Conservation (phyloP, 495 filamentous ascomycete genomes). For the Penicillium maclennaniae region DNA sequence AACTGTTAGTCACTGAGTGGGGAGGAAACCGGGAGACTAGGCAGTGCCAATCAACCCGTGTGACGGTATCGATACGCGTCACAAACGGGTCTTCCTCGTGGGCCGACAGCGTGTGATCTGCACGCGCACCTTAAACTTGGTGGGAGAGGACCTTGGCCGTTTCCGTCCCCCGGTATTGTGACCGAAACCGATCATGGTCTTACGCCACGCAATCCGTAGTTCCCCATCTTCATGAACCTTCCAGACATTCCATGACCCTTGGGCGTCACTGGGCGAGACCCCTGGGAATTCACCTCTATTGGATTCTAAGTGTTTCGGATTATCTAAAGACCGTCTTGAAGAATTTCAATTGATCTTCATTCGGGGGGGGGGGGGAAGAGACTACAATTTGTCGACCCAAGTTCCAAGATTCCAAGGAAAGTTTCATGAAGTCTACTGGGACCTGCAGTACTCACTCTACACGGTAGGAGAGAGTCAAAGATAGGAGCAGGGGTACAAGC, state of each 20-base stretch:
- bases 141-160: conserved; percentile 11
- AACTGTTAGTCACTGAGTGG: neutral
- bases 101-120: conserved; percentile 8
- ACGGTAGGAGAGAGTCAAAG: neutral
- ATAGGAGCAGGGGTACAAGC: neutral
- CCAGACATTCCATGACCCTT: conserved; percentile 22
- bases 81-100: conserved; percentile 14
- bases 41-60: neutral
- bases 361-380: neutral
- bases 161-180: conserved; percentile 9
- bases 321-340: neutral
- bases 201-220: conserved; percentile 10
- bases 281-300: neutral
- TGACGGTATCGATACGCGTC: conserved; percentile 10
- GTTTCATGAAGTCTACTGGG: neutral
- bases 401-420: neutral
- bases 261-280: neutral
- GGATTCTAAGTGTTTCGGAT: neutral
- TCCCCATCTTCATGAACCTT: conserved; percentile 28
- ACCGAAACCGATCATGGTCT: neutral
- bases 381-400: too few species aligned
- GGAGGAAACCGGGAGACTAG: neutral
- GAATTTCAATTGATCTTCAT: neutral
- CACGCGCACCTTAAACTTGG: neutral
- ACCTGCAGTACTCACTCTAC: neutral